Base-by-base conservation (phyloP, 1,139 yeast species). In the Lodderomyces parapsilosis region DNA sequence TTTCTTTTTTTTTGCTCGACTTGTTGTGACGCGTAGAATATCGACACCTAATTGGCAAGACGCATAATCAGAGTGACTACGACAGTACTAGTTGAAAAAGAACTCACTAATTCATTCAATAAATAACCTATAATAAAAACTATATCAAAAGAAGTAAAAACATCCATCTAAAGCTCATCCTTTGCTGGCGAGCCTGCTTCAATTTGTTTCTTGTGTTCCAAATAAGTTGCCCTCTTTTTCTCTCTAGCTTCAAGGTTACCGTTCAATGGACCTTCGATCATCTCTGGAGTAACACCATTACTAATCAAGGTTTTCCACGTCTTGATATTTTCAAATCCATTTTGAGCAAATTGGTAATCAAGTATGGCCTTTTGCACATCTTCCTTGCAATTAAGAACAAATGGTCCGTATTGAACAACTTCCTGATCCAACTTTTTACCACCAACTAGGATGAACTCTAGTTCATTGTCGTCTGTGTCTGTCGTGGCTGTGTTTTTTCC, bases 321-420 rank as follows among this genome's bases (percentile, higher is more conserved):
- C 44, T 65, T 72, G 36, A 87, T 78, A 39, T 80, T 76, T 58
- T 83, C 94, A 58, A 89, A 89, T 1, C 95, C 95, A 59, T 86
- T 86, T 36, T 68, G 59, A 36, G 80, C 85, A 44, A 66, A 61
- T 59, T 83, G 88, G 60, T 84, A 89, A 59, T 86, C 93, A 60
- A 67, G 57, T 56, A 86, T 81, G 0, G 89, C 94, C 56, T 83
- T 67, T 52, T 77, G 74, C 48, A 88, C 83, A 53, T 78, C 78
- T 41, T 77, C 81, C 46, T 71, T 69, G 15, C 83, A 67, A 8
- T 83, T 78, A 48, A 87, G 93, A 13, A 86, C 95, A 60, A 88
- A 89, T 15, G 96, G 96, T 10, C 97, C 97, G 58, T 89, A 86
- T 60, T 90, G 96, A 32, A 87, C 87, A 43, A 86, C 76, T 14